Evolutionary conservation across 2,329 filamentous ascomycete genomes (phyloP).

Genomic region (Fusarium bulbicola): DNA sequence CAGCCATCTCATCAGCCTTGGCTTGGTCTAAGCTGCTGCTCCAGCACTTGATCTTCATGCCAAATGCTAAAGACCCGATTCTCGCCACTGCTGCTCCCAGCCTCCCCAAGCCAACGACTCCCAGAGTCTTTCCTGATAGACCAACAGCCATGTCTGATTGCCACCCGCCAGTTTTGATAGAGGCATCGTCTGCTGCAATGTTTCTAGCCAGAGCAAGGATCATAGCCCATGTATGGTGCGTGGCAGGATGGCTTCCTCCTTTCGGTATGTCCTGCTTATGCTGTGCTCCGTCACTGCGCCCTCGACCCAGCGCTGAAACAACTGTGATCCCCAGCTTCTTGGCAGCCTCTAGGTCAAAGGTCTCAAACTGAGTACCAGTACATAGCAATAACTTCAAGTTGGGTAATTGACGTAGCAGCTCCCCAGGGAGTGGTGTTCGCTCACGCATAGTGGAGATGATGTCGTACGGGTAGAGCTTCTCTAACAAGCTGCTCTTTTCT

Average conservation of each 20-base stretch:
- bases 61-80: background rate
- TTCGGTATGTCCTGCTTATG: background rate
- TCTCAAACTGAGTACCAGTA: background rate
- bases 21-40: background rate
- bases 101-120: background rate
- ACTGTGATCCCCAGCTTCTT: background rate
- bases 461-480: background rate
- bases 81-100: background rate
- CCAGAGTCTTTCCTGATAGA: background rate
- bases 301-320: background rate
- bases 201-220: background rate
- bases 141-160: background rate
- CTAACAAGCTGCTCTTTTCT: background rate
- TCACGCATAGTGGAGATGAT: background rate
- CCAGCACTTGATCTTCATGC: background rate
- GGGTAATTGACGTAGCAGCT: background rate
- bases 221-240: background rate
- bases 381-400: background rate
- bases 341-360: background rate
- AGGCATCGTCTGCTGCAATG: background rate
- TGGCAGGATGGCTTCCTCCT: background rate
- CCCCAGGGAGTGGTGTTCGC: background rate
- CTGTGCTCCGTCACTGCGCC: background rate
- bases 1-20: conserved; percentile 55
- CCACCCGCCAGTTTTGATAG: background rate